phyloP scores from a whole-genome alignment of 2,329 filamentous ascomycete genomes.

The Talaromyces amestolkiae region DNA sequence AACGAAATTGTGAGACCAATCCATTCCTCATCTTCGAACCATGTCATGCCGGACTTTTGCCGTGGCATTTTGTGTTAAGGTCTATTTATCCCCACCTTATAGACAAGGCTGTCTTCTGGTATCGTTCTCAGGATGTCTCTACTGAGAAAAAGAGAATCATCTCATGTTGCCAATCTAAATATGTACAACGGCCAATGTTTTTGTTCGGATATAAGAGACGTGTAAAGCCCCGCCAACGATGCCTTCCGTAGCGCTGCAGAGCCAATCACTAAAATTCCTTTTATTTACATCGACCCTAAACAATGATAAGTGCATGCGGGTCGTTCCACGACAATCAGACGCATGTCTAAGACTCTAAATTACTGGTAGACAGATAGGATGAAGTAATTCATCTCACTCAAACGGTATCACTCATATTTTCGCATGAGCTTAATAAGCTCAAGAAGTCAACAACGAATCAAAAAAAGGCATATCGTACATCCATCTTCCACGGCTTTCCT shows the following conservation, averaged over 20 bases:
- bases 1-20: background rate
- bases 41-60: background rate
- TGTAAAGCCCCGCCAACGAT: background rate
- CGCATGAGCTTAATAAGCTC: background rate
- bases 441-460: background rate
- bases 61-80: background rate
- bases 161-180: background rate
- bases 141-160: background rate
- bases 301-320: background rate
- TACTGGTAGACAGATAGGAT: background rate
- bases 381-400: background rate
- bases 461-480: constrained; percentile 10
- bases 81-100: background rate
- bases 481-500: background rate
- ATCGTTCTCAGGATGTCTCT: too few relatives aligned
- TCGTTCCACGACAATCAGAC: background rate
- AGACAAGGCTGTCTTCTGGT: background rate
- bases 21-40: background rate
- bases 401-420: constrained; percentile 5
- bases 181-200: background rate
- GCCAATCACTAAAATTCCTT: background rate
- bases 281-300: background rate
- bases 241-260: too few relatives aligned
- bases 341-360: background rate
- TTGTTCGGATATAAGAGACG: background rate